A percentile compares a stretch with the other conserved stretches of the same genome.
Evolutionary conservation across 2,329 filamentous ascomycete species (phyloP).

Genomic region (Ophiocordyceps unilateralis): DNA sequence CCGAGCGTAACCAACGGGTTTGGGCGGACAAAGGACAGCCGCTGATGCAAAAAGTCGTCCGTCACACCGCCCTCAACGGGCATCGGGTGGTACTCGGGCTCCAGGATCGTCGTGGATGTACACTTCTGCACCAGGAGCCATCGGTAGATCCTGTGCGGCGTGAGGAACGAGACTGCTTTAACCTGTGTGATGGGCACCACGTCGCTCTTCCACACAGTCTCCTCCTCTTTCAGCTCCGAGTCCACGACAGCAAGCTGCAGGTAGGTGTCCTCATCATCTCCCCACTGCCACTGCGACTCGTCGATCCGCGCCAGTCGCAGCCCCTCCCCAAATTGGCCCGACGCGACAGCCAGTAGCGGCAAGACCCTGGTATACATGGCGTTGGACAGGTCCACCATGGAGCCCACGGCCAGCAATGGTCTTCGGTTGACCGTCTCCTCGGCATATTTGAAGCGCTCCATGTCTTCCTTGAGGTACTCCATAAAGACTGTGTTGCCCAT

Average conservation of each 20-base stretch:
- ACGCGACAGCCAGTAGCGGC: conserved; percentile 26
- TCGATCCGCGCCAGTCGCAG: conserved; percentile 36
- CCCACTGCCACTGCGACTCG: conserved; percentile 38
- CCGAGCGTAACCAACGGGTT: conserved; percentile 37
- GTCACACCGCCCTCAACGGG: conserved; percentile 12
- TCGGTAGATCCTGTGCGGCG: conserved; percentile 19
- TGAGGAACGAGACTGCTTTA: conserved; percentile 26
- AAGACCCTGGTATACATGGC: conserved; percentile 9
- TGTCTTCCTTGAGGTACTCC: conserved; percentile 18
- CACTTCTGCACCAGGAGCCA: conserved; percentile 39
- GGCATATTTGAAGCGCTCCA: conserved; percentile 11
- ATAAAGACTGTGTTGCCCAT: conserved; percentile 17
- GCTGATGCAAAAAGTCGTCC: conserved; percentile 6
- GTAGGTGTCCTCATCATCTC: conserved; percentile 22
- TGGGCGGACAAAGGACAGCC: conserved; percentile 33
- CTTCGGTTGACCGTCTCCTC: conserved; percentile 9
- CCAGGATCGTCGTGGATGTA: conserved; percentile 31
- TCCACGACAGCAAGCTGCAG: conserved; percentile 29
- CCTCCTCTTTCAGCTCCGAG: conserved; percentile 23
- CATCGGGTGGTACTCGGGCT: conserved; percentile 28
- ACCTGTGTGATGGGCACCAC: conserved; percentile 31
- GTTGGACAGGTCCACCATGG: conserved; percentile 25
- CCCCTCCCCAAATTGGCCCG: conserved; percentile 40
- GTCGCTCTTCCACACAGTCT: conserved; percentile 36
- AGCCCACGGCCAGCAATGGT: conserved; percentile 36